A percentile compares a stretch with the other conserved stretches of the same genome.
Conservation (phyloP, 2,329 filamentous ascomycete species). For the Colletotrichum sp. region DNA sequence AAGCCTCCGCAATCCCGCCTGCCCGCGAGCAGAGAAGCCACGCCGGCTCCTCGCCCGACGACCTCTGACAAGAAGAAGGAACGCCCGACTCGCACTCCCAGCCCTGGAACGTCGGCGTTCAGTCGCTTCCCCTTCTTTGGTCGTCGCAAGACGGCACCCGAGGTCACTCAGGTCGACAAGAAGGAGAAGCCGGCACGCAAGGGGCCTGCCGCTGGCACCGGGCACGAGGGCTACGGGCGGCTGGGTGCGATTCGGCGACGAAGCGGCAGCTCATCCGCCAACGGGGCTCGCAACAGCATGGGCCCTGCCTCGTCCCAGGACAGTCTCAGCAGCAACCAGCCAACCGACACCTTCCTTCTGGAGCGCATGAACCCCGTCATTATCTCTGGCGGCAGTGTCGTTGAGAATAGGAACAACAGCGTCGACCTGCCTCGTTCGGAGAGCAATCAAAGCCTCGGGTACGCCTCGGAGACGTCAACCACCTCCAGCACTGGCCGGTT, state of each 20-base stretch:
- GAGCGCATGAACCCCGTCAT: conserved; percentile 70
- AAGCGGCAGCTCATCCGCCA: conserved; percentile 63
- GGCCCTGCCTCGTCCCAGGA: conserved; percentile 56
- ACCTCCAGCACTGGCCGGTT: conserved; percentile 45
- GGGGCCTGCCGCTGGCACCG: conserved; percentile 89
- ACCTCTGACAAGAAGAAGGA: conserved; percentile 28
- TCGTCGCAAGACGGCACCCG: conserved; percentile 68
- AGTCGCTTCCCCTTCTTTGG: conserved; percentile 81
- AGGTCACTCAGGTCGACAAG: conserved; percentile 55
- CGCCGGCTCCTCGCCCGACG: conserved; percentile 31
- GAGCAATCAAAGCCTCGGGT: conserved; percentile 52
- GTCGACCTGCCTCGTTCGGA: conserved; percentile 53
- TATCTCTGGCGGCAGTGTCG: conserved; percentile 67
- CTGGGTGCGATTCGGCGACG: conserved; percentile 67
- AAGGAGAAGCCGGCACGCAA: conserved; percentile 67
- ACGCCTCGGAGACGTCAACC: conserved; percentile 45
- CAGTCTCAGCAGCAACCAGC: conserved; percentile 47
- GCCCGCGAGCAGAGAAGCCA: conserved; percentile 38
- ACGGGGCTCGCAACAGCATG: conserved; percentile 47
- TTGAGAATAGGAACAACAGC: conserved; percentile 64
- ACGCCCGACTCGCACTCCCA: conserved; percentile 50
- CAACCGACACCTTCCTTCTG: conserved; percentile 61
- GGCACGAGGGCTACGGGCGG: conserved; percentile 84
- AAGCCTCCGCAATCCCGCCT: conserved; percentile 29
- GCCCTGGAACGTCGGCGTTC: conserved; percentile 62